Conservation (phyloP, 495 filamentous ascomycete genomes). For the Cercophora newfieldiana region DNA sequence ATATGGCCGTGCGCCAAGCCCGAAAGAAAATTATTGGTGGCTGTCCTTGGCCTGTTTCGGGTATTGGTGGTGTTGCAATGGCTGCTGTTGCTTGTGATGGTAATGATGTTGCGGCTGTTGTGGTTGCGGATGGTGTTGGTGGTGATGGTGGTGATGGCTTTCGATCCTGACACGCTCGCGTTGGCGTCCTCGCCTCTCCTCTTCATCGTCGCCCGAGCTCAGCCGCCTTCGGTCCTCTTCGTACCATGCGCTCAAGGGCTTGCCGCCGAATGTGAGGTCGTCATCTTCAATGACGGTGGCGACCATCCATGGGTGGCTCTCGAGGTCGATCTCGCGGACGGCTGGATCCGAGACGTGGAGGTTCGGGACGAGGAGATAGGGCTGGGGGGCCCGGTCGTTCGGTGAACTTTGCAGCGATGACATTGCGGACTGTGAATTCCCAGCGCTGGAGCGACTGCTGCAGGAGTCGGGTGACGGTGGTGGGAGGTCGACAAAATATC, state of each 20-base stretch:
- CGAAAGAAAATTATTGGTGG: constrained; percentile 18
- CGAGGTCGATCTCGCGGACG: constrained; percentile 37
- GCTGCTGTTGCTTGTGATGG: constrained; percentile 21
- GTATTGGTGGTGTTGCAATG: constrained; percentile 4
- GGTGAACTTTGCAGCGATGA: constrained; percentile 32
- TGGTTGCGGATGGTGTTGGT: constrained; percentile 13
- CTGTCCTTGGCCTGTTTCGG: constrained; percentile 17
- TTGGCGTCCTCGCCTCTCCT: constrained; percentile 47
- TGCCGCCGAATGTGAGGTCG: constrained; percentile 58
- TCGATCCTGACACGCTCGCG: constrained; percentile 30
- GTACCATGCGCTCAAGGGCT: constrained; percentile 55
- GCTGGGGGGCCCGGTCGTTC: constrained; percentile 22
- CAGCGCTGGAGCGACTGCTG: not conserved
- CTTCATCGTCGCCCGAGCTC: constrained; percentile 38
- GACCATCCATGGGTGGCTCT: constrained; percentile 46
- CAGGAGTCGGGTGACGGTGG: not conserved
- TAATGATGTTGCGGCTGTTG: constrained; percentile 17
- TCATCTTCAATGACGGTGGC: constrained; percentile 57
- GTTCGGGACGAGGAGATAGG: constrained; percentile 39
- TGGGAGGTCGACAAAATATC: constrained; percentile 2
- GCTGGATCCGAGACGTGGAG: constrained; percentile 39
- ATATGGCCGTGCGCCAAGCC: not conserved
- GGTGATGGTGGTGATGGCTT: constrained; percentile 22
- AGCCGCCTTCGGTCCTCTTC: constrained; percentile 51
- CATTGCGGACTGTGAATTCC: constrained; percentile 21